Percentiles rank a stretch among this genome's conserved stretches.
Conservation (phyloP, 371 early-diverging fungal species). For the Mycotypha africana region DNA sequence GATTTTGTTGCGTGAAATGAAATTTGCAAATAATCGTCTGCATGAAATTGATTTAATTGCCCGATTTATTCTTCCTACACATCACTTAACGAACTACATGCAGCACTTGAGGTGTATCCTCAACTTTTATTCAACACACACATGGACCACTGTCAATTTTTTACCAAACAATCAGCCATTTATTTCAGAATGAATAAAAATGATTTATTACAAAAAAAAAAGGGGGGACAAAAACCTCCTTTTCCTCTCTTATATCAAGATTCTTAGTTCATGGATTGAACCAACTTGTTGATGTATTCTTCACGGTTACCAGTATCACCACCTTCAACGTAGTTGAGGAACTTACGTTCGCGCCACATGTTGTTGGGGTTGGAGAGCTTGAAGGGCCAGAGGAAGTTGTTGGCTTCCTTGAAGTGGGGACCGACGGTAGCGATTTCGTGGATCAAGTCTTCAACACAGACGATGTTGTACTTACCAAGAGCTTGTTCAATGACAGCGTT, state of each 20-base stretch:
- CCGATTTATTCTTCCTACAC: no score
- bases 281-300: conserved; percentile 92
- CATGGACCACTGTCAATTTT: no score
- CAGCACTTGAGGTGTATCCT: no score
- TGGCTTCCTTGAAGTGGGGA: conserved; percentile 82
- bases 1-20: no score
- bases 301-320: conserved; percentile 99
- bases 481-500: conserved; percentile 93
- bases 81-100: no score
- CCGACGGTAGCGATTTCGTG: conserved; percentile 99
- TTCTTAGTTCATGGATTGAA: conserved; percentile 98
- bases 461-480: conserved; percentile 95
- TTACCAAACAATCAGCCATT: no score
- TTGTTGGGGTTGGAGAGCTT: conserved; percentile 98
- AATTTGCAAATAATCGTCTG: no score
- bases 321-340: conserved; percentile 96
- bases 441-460: conserved; percentile 98
- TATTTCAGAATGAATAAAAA: no score
- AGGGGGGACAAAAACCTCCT: no score
- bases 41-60: no score
- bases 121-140: no score
- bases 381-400: conserved; percentile 99
- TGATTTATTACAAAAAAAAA: neutral
- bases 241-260: no score
- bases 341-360: conserved; percentile 95